Base-by-base conservation (phyloP, 352 stramenopile genomes). In the Paralagenidium karlingii region DNA sequence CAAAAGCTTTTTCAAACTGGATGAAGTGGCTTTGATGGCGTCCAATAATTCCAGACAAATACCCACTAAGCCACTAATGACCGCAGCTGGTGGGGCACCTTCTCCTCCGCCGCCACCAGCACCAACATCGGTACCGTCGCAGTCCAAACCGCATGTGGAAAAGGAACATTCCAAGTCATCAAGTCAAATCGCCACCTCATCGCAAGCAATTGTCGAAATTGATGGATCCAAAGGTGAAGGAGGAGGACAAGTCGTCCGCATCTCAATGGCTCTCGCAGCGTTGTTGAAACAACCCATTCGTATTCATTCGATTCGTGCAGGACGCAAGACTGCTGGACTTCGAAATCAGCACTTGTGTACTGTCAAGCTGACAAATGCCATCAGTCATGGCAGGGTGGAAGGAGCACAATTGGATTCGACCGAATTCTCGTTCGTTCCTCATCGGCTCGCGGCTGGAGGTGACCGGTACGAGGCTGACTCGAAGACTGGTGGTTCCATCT, bases 241-340 rank as follows among this genome's bases (percentile, higher is more conserved):
- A 33, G 86, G 86, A 37, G 86, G 86, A 0, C 86, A 96, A 44
- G 61, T 96, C 22, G 50, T 95, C 19, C 81, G 84, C 4, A 80
- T 95, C 24, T 58, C 81, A 1, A 70, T 80, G 27, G 65, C 63
- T 0, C 68, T 93, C 13, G 75, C 71, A 7, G 55, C 64, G 3
- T 65, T 95, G 20, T 51, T 86, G 24, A 46, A 62, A 19, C 66
- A 67, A 15, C 42, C 57, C 20, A 51, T 96, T 7, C 51, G 45
- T 1, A 67, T 96, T n/a, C 53, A 69, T 27, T 85, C 76, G 9
- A 92, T 95, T 40, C 68, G 80, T 33, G 65, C 64, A 3, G 76
- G 74, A 25, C 59, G 82, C 25, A 68, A 70, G 16, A 61, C 73
- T 31, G 75, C 79, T 28, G 81, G 82, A 0, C 49, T 96, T 3